Evolutionary conservation across 225 moss, liverwort and hornwort species (phyloP), one percentile per base, ranked within the genome.

Genomic region (Anthoceros angustus): DNA sequence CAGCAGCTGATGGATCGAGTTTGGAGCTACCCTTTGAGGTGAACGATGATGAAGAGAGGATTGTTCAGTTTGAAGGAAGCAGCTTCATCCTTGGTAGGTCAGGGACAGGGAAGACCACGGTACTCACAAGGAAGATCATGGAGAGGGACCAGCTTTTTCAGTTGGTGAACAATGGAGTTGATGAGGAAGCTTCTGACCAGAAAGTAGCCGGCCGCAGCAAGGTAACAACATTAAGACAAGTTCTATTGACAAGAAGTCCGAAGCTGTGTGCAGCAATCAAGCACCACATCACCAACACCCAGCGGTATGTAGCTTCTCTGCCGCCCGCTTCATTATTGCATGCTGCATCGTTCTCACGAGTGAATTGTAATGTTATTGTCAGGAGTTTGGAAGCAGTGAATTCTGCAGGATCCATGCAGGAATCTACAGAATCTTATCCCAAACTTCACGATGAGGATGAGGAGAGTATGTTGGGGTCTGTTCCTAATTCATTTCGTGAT

Each of bases 191-290:
- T 0, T 25, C 12, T 20, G 67, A 64, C 41, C 46, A 67, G 62
- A 21, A 18, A 45, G 12, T 1, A 0, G 0, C 55, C 16, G 25
- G 20, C 16, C 7, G 3, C 18, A 0, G 24, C 40, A 65, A 62
- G 18, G 20, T 39, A 0, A 65, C 40, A 42, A 65, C 26, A 10
- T 49, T 70, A 63, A 73, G 62, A 55, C 70, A 76, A 63, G 61
- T 46, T 15, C 46, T 75, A 18, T 15, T 60, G 16, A 73, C 73
- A 8, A 63, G 72, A 12, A 80, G 70, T 65, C 79, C 85, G 3
- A 85, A 82, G 49, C 64, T 85, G 9, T 85, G 82, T 69, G 79
- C 82, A 12, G 85, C 85, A 20, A 78, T 85, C 32, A 80, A 80
- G 73, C 75, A 80, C 50, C 79, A 82, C 41, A 74, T 85, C 9